Conservation (phyloP, 257 asterid genomes). For the Salvia miltiorrhiza region DNA sequence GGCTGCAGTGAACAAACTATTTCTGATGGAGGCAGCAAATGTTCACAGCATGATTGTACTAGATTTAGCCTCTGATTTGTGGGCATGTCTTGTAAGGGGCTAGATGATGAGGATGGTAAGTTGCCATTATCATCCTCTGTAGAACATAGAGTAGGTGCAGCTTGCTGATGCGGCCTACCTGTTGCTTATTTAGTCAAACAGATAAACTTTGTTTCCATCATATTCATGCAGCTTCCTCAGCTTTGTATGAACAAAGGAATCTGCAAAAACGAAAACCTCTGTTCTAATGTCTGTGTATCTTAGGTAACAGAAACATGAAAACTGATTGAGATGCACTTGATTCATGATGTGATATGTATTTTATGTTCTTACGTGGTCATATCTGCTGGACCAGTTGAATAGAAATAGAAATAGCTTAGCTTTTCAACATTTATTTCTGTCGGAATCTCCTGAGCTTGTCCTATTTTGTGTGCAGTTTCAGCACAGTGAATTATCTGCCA, state of each 20-base stretch:
- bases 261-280: not conserved
- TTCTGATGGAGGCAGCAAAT: not conserved
- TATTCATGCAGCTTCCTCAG: not conserved
- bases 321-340: conserved; percentile 6
- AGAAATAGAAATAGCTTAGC: not conserved
- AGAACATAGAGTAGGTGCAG: not conserved
- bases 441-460: conserved; percentile 1
- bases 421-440: not conserved
- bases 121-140: not conserved
- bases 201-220: not conserved
- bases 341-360: not conserved
- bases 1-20: not conserved
- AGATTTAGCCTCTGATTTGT: not conserved
- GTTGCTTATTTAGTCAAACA: not conserved
- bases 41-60: not conserved
- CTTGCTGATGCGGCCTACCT: not conserved
- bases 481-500: conserved; percentile 4
- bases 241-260: not conserved
- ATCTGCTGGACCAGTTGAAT: conserved; percentile 15
- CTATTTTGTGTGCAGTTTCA: not conserved
- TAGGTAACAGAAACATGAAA: not conserved
- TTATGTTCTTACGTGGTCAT: not conserved
- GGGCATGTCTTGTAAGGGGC: conserved; percentile 3
- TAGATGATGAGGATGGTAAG: not conserved
- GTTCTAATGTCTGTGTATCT: conserved; percentile 5